A percentile compares a stretch with the other conserved stretches of the same genome.
Evolutionary conservation across 2,329 filamentous ascomycete species (phyloP).

Genomic region (Pseudogymnoascus sp.): DNA sequence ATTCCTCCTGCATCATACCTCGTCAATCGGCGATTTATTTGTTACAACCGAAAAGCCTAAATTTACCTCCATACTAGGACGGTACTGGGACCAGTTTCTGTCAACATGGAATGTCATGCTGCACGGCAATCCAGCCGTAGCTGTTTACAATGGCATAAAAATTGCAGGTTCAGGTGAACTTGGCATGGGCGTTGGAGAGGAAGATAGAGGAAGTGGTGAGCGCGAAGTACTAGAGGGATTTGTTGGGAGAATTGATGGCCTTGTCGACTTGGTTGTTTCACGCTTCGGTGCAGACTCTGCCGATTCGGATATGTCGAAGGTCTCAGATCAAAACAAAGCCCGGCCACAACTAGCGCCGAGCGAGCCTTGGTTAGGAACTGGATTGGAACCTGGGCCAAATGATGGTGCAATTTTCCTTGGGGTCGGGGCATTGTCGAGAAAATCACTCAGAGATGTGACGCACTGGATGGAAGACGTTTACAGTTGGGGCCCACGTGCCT

Average conservation of each 20-base stretch:
- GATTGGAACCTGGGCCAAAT: slow-evolving; percentile 57
- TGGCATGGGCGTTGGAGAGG: slow-evolving; percentile 89
- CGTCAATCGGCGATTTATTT: slow-evolving; percentile 64
- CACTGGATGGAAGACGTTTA: slow-evolving; percentile 88
- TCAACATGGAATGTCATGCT: slow-evolving; percentile 82
- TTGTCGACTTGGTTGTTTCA: slow-evolving; percentile 82
- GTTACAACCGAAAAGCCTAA: slow-evolving; percentile 54
- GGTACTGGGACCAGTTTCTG: slow-evolving; percentile 70
- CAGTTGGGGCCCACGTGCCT: slow-evolving; percentile 73
- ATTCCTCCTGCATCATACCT: slow-evolving; percentile 82
- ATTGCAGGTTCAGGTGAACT: slow-evolving; percentile 85
- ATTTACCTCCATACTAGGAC: slow-evolving; percentile 65
- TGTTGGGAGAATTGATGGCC: slow-evolving; percentile 67
- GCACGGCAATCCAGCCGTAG: slow-evolving; percentile 77
- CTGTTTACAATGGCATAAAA: slow-evolving; percentile 76
- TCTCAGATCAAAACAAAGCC: slow-evolving; percentile 14
- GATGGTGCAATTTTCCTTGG: slow-evolving; percentile 87
- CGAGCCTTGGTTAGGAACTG: slow-evolving; percentile 63
- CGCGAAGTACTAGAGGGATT: slow-evolving; percentile 90
- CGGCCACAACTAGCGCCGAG: slow-evolving; percentile 26
- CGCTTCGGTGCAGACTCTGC: slow-evolving; percentile 57
- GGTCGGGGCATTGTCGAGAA: slow-evolving; percentile 61
- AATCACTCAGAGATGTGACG: slow-evolving; percentile 64
- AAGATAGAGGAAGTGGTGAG: slow-evolving; percentile 89
- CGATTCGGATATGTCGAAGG: not conserved